Percentiles rank a stretch among this genome's conserved stretches.
These are phyloP conservation scores for Passalora sequoiae DNA, from an alignment of 2,329 filamentous ascomycete genomes.

Conservation along the genomic window DNA sequence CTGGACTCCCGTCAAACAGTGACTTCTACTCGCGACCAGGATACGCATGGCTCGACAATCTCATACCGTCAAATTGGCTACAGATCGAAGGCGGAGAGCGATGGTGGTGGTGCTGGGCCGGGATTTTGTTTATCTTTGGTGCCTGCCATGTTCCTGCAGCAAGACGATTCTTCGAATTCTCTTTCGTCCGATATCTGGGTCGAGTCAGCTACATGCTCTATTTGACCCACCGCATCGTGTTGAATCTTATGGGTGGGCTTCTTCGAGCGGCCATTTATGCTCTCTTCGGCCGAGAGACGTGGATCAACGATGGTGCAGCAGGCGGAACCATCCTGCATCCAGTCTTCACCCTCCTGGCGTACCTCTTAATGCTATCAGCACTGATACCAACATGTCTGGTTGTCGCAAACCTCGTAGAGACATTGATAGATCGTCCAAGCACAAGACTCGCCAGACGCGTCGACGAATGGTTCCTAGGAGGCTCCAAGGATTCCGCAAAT, in stretches of 20 bases:
- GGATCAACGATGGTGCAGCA: slow-evolving; percentile 6
- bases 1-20: slow-evolving; percentile 7
- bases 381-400: slow-evolving; percentile 9
- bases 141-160: slow-evolving; percentile 12
- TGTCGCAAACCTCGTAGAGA: slow-evolving; percentile 15
- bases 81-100: slow-evolving; percentile 13
- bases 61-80: slow-evolving; percentile 8
- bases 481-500: neutral
- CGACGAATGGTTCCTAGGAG: slow-evolving; percentile 6
- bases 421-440: slow-evolving; percentile 14
- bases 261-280: slow-evolving; percentile 1
- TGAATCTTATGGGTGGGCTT: slow-evolving; percentile 9
- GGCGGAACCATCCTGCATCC: slow-evolving; percentile 3
- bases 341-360: slow-evolving; percentile 9
- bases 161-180: slow-evolving; percentile 13
- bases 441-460: slow-evolving; percentile 12
- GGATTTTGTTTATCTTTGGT: slow-evolving; percentile 18
- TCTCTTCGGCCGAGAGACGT: slow-evolving; percentile 6
- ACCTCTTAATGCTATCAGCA: slow-evolving; percentile 4
- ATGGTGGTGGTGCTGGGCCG: slow-evolving; percentile 20
- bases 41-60: slow-evolving; percentile 13
- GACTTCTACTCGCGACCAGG: slow-evolving; percentile 12
- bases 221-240: slow-evolving; percentile 18
- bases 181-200: slow-evolving; percentile 16
- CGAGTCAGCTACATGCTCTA: slow-evolving; percentile 23